A percentile compares a stretch with the other conserved stretches of the same genome.
phyloP scores from a whole-genome alignment of 2,329 filamentous ascomycete species.

The Aspergillus ruber region DNA sequence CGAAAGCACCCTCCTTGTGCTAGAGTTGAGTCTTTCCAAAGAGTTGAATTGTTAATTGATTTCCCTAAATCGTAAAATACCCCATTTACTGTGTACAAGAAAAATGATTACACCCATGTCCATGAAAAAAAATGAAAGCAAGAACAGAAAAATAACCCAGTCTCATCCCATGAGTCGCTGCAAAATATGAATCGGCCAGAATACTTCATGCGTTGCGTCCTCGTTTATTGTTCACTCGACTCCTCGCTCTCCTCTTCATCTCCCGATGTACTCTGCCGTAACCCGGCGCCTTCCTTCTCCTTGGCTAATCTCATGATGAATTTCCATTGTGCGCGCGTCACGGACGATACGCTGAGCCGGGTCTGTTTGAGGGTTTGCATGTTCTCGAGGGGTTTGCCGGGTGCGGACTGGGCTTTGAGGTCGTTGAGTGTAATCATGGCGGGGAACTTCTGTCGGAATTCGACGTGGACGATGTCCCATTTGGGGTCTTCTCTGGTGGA shows the following conservation, averaged over 20 bases:
- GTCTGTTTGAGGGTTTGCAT: conserved; percentile 80
- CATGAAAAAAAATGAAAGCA: background rate
- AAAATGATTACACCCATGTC: conserved; percentile 6
- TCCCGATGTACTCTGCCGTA: conserved; percentile 3
- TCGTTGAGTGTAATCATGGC: conserved; percentile 64
- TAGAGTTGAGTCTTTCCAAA: too few species aligned
- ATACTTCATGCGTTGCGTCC: conserved; percentile 1
- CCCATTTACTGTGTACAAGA: conserved; percentile 13
- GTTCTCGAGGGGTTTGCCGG: conserved; percentile 54
- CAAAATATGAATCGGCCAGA: background rate
- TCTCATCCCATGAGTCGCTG: background rate
- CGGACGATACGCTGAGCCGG: conserved; percentile 66
- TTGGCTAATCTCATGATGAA: conserved; percentile 42
- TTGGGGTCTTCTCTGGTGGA: conserved; percentile 63
- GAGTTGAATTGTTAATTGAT: too few species aligned
- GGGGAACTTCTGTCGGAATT: conserved; percentile 76
- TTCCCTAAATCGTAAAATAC: background rate
- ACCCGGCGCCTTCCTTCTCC: conserved; percentile 17
- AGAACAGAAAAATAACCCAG: background rate
- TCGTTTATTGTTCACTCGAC: conserved; percentile 3
- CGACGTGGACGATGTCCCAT: conserved; percentile 86
- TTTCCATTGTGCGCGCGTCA: conserved; percentile 42
- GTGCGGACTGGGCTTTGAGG: conserved; percentile 58
- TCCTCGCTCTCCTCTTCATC: conserved; percentile 10
- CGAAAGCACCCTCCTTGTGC: too few species aligned